Base-by-base conservation (phyloP, 2,329 filamentous ascomycete species). In the Gnomoniopsis sp. region DNA sequence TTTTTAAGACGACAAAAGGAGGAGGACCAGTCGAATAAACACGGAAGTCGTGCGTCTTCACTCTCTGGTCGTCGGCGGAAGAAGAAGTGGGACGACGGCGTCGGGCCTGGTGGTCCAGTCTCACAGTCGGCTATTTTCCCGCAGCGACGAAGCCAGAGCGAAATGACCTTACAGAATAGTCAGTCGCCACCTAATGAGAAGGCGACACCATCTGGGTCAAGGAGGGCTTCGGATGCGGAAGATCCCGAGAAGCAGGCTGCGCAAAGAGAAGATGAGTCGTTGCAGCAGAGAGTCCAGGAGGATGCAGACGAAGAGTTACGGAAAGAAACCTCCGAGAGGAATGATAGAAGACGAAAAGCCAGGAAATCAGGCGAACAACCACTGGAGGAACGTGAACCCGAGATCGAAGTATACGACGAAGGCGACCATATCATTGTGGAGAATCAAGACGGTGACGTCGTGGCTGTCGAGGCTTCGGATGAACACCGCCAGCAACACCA, bases 51-150 rank as follows among this genome's bases (percentile, higher is more conserved):
- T 22, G 73, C 86, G 1, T 85, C 84, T 1, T 87, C 84, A 62
- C 75, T 76, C 70, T 83, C 76, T 62, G 80, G 81, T n/a, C 81
- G 83, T 57, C 84, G 86, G 61, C 83, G 85, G 51, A 87, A 80
- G 69, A 89, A 81, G 76, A 87, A 81, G 71, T 88, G 84, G 79
- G 88, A 91, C 63, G 83, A 84, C 61, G 87, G 83, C n/a, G 82
- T 84, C 65, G 89, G 87, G 2, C 88, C 90, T 3, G 95, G 95
- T 62, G 95, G 95, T 0, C 95, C 92, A 3, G 88, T 98, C 65
- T 90, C 85, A 61, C 87, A 96, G 68, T 96, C 93, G 38, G 95
- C 95, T 23, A 97, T 98, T 66, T 87, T 84, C 64, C 95, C 95
- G 2, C 76, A 78, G 59, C 77, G 79, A 14, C 75, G 74, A 53